Percentiles rank a stretch among this genome's conserved stretches.
phyloP scores from a whole-genome alignment of 139 green algal genomes.

The Dunaliella primolecta region DNA sequence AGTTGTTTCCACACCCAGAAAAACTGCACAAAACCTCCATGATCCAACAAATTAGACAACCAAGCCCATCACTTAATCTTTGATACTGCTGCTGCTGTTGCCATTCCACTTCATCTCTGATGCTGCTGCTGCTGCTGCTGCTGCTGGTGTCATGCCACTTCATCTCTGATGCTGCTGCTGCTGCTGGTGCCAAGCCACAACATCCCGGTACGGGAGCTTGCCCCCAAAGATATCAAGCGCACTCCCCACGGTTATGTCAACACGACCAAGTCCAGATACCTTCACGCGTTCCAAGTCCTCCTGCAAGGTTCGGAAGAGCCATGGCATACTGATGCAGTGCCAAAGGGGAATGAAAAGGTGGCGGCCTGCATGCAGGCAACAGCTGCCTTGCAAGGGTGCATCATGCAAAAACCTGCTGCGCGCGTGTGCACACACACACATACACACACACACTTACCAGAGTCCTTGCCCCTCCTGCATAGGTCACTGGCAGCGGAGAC shows the following conservation, averaged over 20 bases:
- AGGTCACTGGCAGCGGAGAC: conserved; percentile 86
- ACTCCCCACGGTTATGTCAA: conserved; percentile 95
- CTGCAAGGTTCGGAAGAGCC: conserved; percentile 41
- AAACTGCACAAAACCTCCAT: too few species aligned
- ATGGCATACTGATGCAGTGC: too few species aligned
- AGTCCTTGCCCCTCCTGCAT: conserved; percentile 87
- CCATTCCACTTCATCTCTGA: too few species aligned
- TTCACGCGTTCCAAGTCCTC: conserved; percentile 80
- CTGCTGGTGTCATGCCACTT: too few species aligned
- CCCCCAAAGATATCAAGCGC: conserved; percentile 98
- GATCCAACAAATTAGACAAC: too few species aligned
- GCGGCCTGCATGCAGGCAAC: not conserved
- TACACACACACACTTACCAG: conserved; percentile 73
- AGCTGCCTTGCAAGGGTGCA: not conserved
- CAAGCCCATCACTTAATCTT: too few species aligned
- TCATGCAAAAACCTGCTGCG: too few species aligned
- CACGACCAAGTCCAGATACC: conserved; percentile 57
- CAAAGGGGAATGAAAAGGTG: not conserved
- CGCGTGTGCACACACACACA: too few species aligned
- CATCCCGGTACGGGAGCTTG: conserved; percentile 78
- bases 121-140: too few species aligned
- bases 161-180: too few species aligned
- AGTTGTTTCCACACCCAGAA: too few species aligned
- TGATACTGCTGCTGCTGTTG: too few species aligned
- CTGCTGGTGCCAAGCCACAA: conserved; percentile 88